Percentiles rank a stretch among this genome's conserved stretches.
Evolutionary conservation across 306 rosid genomes (phyloP).

Genomic region (Geum urbanum): DNA sequence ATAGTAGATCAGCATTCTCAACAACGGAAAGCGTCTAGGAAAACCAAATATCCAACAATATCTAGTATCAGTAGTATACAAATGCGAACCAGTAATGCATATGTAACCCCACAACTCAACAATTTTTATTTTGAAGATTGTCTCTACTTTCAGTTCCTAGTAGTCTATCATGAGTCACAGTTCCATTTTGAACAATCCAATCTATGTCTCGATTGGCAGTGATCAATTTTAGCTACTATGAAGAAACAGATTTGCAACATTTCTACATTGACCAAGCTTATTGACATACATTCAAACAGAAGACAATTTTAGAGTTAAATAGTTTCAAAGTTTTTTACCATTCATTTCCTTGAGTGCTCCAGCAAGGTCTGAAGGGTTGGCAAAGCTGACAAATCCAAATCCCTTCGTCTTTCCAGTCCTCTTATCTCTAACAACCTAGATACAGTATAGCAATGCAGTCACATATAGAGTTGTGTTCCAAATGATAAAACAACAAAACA

Average conservation of each 20-base stretch:
- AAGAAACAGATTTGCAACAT: neutral
- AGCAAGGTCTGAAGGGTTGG: constrained; percentile 77
- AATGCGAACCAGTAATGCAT: neutral
- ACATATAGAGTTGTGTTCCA: constrained; percentile 6
- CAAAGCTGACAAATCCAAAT: constrained; percentile 94
- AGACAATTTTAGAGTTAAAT: neutral
- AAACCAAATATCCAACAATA: no score
- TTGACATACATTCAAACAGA: neutral
- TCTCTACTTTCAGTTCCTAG: neutral
- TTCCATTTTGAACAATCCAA: neutral
- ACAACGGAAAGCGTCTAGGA: no score
- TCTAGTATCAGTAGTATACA: neutral
- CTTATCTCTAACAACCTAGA: constrained; percentile 92
- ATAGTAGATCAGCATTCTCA: neutral
- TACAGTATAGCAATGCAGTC: constrained; percentile 4
- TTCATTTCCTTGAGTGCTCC: constrained; percentile 95
- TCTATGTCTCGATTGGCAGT: neutral
- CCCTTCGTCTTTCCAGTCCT: constrained; percentile 98
- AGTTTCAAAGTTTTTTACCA: constrained; percentile 36
- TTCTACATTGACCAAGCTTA: neutral
- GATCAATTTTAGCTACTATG: neutral
- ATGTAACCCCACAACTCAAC: neutral
- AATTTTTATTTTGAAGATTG: neutral
- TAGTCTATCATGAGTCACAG: neutral
- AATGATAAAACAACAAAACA: neutral